Evolutionary conservation across 225 moss, liverwort and hornwort species (phyloP), one percentile per base, ranked within the genome.

Genomic region (Neckera pumila): DNA sequence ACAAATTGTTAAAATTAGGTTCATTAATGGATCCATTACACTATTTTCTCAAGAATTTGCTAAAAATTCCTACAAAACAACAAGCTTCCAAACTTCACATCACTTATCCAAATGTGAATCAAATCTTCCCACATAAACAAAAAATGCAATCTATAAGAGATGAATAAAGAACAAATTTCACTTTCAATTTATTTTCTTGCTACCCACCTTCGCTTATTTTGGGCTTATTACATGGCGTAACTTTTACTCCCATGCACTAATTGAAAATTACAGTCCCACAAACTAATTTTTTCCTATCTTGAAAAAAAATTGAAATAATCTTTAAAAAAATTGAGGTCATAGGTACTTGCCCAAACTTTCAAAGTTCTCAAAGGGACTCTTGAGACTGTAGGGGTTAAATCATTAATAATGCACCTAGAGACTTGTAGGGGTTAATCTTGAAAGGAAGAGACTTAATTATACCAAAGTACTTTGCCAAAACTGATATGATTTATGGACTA

Each of bases 351-450:
- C 0, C 3, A 1, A 71, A 42, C 9, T 27, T 42, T 71, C 15
- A 42, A 42, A 3, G 9, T 4, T 0, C 1, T 26, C 1, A 0
- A 40, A 0, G 3, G 2, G 8, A 40, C 2, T 25, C 4, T 42
- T 42, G 36, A 8, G 12, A 70, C 2, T 40, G 2, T 14, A 1
- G 8, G 14, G 4, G 3, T 40, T 23, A 70, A 25, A 71, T 8
- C 15, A 71, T 42, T 42, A 1, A 14, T 15, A 9, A 42, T 42
- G 7, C 14, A 23, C 3, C 5, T 0, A 42, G 1, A 26, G 5
- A 26, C 2, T 40, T 8, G 14, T 0, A 12, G 7, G 16, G 8
- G 4, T 26, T 14, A 40, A 40, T 42, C 5, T 1, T 26, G 1
- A 34, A 40, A 25, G 40, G 1, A 23, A 0, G 0, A 70, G 70